A percentile compares a stretch with the other conserved stretches of the same genome.
Conservation (phyloP, 495 filamentous ascomycete species). For the Penicillium pancosmium region DNA sequence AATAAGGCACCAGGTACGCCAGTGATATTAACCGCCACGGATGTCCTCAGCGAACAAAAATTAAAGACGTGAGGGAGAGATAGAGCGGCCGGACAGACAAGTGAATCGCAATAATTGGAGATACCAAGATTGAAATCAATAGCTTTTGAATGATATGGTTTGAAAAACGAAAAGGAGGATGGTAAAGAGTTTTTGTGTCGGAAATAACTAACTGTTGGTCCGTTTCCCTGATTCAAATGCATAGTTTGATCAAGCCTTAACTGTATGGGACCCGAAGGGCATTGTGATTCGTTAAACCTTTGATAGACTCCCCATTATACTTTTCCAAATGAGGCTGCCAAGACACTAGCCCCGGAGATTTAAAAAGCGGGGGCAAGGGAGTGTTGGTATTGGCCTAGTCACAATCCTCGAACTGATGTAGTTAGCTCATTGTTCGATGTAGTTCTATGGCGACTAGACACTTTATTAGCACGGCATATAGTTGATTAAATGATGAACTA, state of each 20-base stretch:
- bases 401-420: too few relatives aligned
- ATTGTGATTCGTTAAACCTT: background rate
- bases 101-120: background rate
- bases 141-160: background rate
- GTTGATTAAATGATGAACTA: too few relatives aligned
- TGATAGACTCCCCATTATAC: background rate
- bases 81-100: background rate
- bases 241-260: background rate
- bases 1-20: background rate
- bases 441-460: too few relatives aligned
- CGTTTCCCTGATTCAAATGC: background rate
- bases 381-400: background rate
- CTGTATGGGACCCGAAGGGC: background rate
- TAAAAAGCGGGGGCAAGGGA: background rate
- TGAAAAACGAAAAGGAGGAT: background rate
- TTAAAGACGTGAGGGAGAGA: background rate
- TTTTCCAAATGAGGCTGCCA: constrained; percentile 2
- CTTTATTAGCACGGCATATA: too few relatives aligned
- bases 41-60: background rate
- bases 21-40: background rate
- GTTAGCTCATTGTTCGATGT: too few relatives aligned
- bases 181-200: background rate
- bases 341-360: background rate
- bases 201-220: background rate
- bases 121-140: background rate